A percentile compares a stretch with the other conserved stretches of the same genome.
Conservation (phyloP, 2,329 filamentous ascomycete genomes). For the Trichoderma hamatum region DNA sequence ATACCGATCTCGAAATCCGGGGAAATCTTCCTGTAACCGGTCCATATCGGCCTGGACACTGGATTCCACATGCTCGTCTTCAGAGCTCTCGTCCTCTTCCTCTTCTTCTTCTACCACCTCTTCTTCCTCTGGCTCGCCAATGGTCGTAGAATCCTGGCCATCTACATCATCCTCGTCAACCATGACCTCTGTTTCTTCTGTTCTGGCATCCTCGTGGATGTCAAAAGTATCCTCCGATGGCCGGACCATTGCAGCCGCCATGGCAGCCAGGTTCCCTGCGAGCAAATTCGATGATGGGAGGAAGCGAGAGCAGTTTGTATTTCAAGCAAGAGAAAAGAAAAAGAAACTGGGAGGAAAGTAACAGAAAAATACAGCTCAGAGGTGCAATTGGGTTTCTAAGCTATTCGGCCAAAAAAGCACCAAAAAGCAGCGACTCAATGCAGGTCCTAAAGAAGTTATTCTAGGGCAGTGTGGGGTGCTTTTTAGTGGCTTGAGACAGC, state of each 20-base stretch:
- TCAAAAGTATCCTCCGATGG: conserved; percentile 46
- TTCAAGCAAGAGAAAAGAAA: background rate
- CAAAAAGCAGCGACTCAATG: background rate
- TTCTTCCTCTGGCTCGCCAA: conserved; percentile 35
- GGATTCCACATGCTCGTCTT: conserved; percentile 67
- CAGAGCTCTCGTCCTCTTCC: conserved; percentile 49
- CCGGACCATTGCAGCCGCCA: conserved; percentile 27
- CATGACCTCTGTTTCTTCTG: conserved; percentile 56
- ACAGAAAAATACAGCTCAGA: background rate
- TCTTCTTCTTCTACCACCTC: conserved; percentile 39
- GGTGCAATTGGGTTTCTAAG: background rate
- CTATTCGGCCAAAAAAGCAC: background rate
- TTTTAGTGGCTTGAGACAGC: conserved; percentile 9
- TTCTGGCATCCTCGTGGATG: conserved; percentile 55
- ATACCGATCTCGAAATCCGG: conserved; percentile 80
- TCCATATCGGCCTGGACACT: conserved; percentile 83
- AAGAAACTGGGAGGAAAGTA: background rate
- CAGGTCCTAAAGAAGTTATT: conserved; percentile 17
- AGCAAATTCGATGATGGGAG: background rate
- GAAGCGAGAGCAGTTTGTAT: background rate
- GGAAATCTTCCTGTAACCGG: conserved; percentile 79
- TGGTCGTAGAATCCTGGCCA: conserved; percentile 31
- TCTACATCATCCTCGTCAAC: conserved; percentile 45
- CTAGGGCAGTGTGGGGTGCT: conserved; percentile 23
- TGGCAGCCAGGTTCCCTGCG: conserved; percentile 7